Evolutionary conservation across 768 basidiomycete genomes (phyloP), one percentile per base, ranked within the genome.

Genomic region (Austroboletus festivus): DNA sequence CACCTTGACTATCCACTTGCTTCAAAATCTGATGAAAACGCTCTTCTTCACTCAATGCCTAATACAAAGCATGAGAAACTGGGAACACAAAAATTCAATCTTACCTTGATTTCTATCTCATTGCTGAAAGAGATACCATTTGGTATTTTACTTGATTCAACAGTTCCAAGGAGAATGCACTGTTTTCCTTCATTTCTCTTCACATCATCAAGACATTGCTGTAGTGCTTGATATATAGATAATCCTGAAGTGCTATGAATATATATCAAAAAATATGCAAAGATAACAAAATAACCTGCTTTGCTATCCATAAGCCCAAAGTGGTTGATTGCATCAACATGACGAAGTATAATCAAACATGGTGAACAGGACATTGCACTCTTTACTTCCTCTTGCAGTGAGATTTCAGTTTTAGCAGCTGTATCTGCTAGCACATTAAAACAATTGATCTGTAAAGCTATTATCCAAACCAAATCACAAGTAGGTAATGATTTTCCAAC

Each of bases 1-100:
- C 63, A 11, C 68, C 65, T 3, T 62, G 50, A 5, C 85, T 63
- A 20, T 82, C 57, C 12, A 66, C 28, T 24, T 62, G 28, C 68
- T 70, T 4, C 62, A 53, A 21, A 4, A 95, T 71, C 34, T 92
- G 81, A 44, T 72, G 73, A 34, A 78, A 65, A 37, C 96, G 77
- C 55, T 91, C 86, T 7, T 66, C 60, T 68, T 98, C 95, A 51
- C 74, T 81, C 0, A 92, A 91, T 16, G 87, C 89, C 93, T 96
- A 2, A 42, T 8, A 23, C 23, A 22, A 47, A 39, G 28, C 20
- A 1, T 48, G 4, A 50, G 33, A 41, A 26, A 6, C 24, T 3
- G 8, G 20, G 3, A 51, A 13, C 13, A 39, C 24, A 20, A 13
- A 34, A 49, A 6, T 34, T 11, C 16, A 26, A 12, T 16, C 67